phyloP scores from a whole-genome alignment of 2,329 filamentous ascomycete species.

The Fusarium austroafricanum region DNA sequence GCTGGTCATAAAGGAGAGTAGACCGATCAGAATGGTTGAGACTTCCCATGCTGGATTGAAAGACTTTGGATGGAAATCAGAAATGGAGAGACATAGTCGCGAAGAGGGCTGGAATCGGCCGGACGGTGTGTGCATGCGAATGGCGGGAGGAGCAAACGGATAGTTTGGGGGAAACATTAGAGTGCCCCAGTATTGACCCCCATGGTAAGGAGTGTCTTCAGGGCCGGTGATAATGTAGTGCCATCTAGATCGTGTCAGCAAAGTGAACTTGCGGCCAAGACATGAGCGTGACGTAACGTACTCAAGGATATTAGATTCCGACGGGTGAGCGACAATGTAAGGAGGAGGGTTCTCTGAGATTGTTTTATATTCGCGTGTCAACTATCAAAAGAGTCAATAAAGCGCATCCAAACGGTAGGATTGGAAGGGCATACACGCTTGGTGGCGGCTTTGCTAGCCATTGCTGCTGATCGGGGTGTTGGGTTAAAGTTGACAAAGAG shows the following conservation, averaged over 20 bases:
- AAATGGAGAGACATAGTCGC: conserved; percentile 93
- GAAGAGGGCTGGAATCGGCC: conserved; percentile 95
- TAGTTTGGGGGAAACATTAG: conserved; percentile 96
- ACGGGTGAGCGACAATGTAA: conserved; percentile 89
- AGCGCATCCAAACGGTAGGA: not conserved
- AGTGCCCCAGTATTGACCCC: conserved; percentile 98
- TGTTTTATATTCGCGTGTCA: conserved; percentile 72
- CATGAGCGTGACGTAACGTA: conserved; percentile 54
- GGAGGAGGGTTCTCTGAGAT: conserved; percentile 82
- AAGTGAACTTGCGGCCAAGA: not conserved
- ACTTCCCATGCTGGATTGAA: conserved; percentile 99
- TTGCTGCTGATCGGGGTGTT: conserved; percentile 49
- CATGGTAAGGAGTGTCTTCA: conserved; percentile 91
- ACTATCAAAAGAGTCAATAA: conserved; percentile 53
- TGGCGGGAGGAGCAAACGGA: conserved; percentile 95
- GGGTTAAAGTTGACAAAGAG: conserved; percentile 27
- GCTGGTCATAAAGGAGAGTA: conserved; percentile 97
- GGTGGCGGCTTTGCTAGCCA: conserved; percentile 79
- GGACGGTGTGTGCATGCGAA: conserved; percentile 98
- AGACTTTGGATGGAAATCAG: conserved; percentile 96
- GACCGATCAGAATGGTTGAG: conserved; percentile 92
- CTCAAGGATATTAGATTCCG: conserved; percentile 92
- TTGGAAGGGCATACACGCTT: conserved; percentile 69
- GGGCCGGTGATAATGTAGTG: conserved; percentile 96
- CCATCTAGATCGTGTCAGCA: conserved; percentile 68